These are phyloP conservation scores for Schizothecium vesticola DNA, from an alignment of 495 filamentous ascomycete genomes.

Conservation along the genomic window DNA sequence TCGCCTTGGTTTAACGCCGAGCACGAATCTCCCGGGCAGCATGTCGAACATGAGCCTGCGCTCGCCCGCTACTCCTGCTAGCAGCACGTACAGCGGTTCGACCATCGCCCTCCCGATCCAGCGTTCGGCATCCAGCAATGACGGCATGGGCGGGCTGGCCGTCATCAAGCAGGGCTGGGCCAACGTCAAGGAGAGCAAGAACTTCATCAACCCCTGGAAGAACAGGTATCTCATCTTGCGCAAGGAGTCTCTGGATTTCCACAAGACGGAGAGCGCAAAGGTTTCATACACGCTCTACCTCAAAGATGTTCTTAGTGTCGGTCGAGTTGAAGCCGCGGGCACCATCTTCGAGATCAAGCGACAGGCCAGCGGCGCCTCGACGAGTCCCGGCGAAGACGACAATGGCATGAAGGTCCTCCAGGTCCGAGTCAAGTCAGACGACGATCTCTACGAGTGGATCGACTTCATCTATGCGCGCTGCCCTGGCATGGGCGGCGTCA, in stretches of 20 bases:
- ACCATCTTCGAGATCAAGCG: slow-evolving; percentile 90
- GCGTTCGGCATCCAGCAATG: slow-evolving; percentile 55
- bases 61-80: slow-evolving; percentile 53
- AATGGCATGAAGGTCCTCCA: slow-evolving; percentile 73
- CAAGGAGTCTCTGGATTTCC: slow-evolving; percentile 82
- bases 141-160: slow-evolving; percentile 57
- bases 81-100: slow-evolving; percentile 53
- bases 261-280: slow-evolving; percentile 83
- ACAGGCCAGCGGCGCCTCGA: slow-evolving; percentile 56
- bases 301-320: slow-evolving; percentile 77
- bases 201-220: slow-evolving; percentile 75
- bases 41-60: slow-evolving; percentile 68
- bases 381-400: slow-evolving; percentile 62
- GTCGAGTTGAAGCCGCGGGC: slow-evolving; percentile 74
- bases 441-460: slow-evolving; percentile 97
- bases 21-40: slow-evolving; percentile 66
- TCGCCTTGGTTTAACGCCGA: slow-evolving; percentile 70
- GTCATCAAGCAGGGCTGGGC: slow-evolving; percentile 84
- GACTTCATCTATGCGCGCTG: slow-evolving; percentile 94
- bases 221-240: slow-evolving; percentile 82
- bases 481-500: slow-evolving; percentile 95
- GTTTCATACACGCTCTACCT: slow-evolving; percentile 73
- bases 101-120: slow-evolving; percentile 64
- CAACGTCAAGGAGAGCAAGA: slow-evolving; percentile 85
- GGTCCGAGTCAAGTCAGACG: slow-evolving; percentile 86